Base-by-base conservation (phyloP, 2,329 filamentous ascomycete genomes). In the Colletotrichum sp. region DNA sequence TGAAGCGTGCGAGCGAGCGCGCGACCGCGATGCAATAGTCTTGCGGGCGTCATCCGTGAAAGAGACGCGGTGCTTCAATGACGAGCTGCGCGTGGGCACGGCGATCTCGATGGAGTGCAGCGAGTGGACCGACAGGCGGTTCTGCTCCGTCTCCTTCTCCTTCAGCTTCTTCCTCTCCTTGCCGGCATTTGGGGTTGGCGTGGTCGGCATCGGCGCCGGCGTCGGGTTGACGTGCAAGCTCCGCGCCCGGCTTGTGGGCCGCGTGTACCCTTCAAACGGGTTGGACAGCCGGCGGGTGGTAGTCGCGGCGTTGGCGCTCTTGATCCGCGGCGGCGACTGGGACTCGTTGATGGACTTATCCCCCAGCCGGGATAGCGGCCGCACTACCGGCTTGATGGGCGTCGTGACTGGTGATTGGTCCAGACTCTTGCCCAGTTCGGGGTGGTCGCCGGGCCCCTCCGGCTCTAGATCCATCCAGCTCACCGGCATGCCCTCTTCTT, bases 401-500 rank as follows among this genome's bases (percentile, higher is more conserved):
- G 74, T 75, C 3, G 59, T 59, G 16, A 75, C 64, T n/a, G 73
- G 73, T 11, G 73, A 75, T 27, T 75, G 73, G 27, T 34, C 70
- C 9, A 73, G 57, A 34, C 73, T 75, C 71, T 76, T 74, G 52
- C 74, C 74, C 15, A 74, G 71, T 30, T 76, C 71, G n/a, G 74
- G 74, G 39, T 73, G 68, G 30, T 69, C 65, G 16, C 19, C 34
- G 16, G 65, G 71, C 8, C 63, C 72, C 11, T 79, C 78, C 8
- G 78, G 77, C 32, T 79, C 78, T 9, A 77, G 57, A 34, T 79
- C 77, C 27, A 79, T 78, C 78, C 78, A 79, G 71, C 78, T 76
- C 32, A 36, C 65, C 11, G 36, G 66, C 25, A 27, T 60, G 19
- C 32, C 28, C 4, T 39, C 36, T 22, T 64, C 60, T 52, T 30